Evolutionary conservation across 2,329 filamentous ascomycete genomes (phyloP).

Genomic region (Zymoseptoria brevis): DNA sequence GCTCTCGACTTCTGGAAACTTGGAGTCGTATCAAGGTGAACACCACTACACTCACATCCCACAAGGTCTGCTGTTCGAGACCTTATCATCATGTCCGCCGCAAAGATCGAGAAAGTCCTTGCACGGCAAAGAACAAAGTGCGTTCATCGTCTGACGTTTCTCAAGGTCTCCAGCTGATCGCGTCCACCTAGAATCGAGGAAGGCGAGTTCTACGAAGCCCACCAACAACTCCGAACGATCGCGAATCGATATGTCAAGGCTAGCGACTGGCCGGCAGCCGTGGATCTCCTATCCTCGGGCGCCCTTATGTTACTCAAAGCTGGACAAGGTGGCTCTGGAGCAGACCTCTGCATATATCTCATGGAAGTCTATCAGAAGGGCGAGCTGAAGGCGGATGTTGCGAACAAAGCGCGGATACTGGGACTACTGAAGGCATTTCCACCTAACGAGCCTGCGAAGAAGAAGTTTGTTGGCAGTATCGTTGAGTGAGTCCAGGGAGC

Average conservation of each 20-base stretch:
- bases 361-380: conserved; percentile 88
- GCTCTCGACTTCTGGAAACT: not conserved
- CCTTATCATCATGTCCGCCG: conserved; percentile 2
- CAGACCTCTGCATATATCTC: conserved; percentile 79
- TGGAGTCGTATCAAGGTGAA: not conserved
- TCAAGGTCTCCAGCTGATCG: conserved; percentile 3
- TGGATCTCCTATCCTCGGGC: conserved; percentile 78
- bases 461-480: conserved; percentile 83
- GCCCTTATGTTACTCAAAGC: conserved; percentile 79
- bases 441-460: conserved; percentile 76
- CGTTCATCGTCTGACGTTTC: not conserved
- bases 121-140: conserved; percentile 71
- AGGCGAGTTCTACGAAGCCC: conserved; percentile 94
- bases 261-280: conserved; percentile 73
- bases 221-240: conserved; percentile 94
- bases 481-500: conserved; percentile 51
- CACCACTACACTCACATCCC: not conserved
- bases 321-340: conserved; percentile 87
- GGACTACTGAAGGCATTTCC: conserved; percentile 74
- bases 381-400: conserved; percentile 67
- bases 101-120: conserved; percentile 63
- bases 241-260: conserved; percentile 89
- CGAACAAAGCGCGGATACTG: conserved; percentile 64
- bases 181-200: conserved; percentile 60
- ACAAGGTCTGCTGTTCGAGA: not conserved